Evolutionary conservation across 768 basidiomycete species (phyloP), one percentile per base, ranked within the genome.

Genomic region (Gautieria morchelliformis): DNA sequence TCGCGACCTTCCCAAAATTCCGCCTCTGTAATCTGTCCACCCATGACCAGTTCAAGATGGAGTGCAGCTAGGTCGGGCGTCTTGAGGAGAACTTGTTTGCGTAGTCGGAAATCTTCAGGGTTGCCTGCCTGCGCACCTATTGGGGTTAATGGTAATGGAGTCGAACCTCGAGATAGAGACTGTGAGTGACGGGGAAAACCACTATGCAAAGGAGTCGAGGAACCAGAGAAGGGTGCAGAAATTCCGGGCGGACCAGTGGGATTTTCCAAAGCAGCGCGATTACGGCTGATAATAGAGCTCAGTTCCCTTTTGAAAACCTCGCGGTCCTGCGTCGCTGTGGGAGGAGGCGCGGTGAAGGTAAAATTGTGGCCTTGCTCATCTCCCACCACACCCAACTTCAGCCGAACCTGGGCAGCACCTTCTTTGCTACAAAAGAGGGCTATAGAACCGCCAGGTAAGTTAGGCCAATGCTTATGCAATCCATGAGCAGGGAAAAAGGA

Each of bases 1-100:
- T 96, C 89, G 66, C 96, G 78, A 33, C 93, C 92, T 60, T 93
- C 93, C 96, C 96, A 98, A 69, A 98, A 99, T 63, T 99, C 96
- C 0, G 82, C 80, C 69, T 98, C 94, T 1, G 86, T 87, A 32
- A 99, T 87, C 61, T 89, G 85, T 10, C 85, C 83, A 30, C 75
- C 76, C 70, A 90, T 82, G 47, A 98, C 96, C 59, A 98, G 80
- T 50, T 95, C 90, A 40, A 84, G 82, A 69, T 98, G 94, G 45
- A 99, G 74, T 11, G 80, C 69, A 19, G 83, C 84, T 55, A 97
- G 76, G 58, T 91, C 89, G 1, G 87, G 80, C 61, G 86, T 85
- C 67, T 80, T 80, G 65, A 89, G 66, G 24, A 97, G 76, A 1
- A 96, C 88, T 56, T 82, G 81, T 69, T 89, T 90, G 50, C 89